phyloP scores from a whole-genome alignment of 352 stramenopile genomes.

The Phytophthora europaea region DNA sequence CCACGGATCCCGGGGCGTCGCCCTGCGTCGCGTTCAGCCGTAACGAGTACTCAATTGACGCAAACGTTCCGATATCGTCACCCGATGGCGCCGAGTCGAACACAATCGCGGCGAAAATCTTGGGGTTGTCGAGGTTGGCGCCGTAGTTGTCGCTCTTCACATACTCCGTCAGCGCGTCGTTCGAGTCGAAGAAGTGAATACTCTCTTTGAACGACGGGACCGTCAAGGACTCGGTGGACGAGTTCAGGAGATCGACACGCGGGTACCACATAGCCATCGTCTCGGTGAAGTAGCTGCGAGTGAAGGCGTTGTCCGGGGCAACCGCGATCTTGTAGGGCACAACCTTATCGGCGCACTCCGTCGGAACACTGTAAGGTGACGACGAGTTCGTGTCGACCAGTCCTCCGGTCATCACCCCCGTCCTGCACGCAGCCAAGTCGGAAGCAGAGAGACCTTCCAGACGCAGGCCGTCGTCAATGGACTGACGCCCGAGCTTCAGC shows the following conservation, averaged over 20 bases:
- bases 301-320: conserved; percentile 58
- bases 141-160: conserved; percentile 57
- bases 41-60: conserved; percentile 66
- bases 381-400: conserved; percentile 44
- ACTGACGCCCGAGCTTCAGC: conserved; percentile 51
- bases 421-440: conserved; percentile 33
- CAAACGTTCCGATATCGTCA: conserved; percentile 47
- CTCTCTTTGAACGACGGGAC: conserved; percentile 60
- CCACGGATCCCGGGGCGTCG: conserved; percentile 14
- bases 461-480: conserved; percentile 43
- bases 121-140: conserved; percentile 44
- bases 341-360: conserved; percentile 45
- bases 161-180: conserved; percentile 52
- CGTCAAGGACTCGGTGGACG: conserved; percentile 17
- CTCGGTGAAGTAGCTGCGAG: conserved; percentile 62
- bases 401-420: conserved; percentile 41
- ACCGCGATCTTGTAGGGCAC: conserved; percentile 70
- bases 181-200: conserved; percentile 59
- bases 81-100: conserved; percentile 52
- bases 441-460: conserved; percentile 47
- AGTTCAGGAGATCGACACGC: conserved; percentile 49
- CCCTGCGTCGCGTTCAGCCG: conserved; percentile 62
- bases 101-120: conserved; percentile 66
- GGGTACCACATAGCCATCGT: conserved; percentile 66
- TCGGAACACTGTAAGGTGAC: conserved; percentile 42